Evolutionary conservation across 768 basidiomycete genomes (phyloP).

Genomic region (Cyclocybe aegerita): DNA sequence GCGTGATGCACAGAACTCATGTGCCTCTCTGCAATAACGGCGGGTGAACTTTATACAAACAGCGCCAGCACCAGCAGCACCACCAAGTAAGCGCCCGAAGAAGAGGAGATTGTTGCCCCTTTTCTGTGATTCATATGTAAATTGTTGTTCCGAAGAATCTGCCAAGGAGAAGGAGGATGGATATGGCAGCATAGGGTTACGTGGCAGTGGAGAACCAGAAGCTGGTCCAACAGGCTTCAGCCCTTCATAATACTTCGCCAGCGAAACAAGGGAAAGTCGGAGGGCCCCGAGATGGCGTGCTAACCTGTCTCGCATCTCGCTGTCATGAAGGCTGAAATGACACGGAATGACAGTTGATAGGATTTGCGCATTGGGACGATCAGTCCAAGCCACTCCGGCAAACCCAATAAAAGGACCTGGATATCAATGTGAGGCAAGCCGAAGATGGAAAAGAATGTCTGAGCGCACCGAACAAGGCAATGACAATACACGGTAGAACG

Average conservation of each 20-base stretch:
- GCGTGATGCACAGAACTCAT: slow-evolving; percentile 3
- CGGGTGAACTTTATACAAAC: slow-evolving; percentile 2
- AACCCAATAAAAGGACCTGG: slow-evolving; percentile 22
- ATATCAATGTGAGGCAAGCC: background rate
- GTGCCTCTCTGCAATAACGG: slow-evolving; percentile 2
- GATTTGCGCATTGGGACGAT: slow-evolving; percentile 14
- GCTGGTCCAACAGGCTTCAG: background rate
- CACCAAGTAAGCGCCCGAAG: background rate
- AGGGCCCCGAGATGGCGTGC: slow-evolving; percentile 13
- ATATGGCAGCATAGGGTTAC: slow-evolving; percentile 6
- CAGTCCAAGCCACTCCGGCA: slow-evolving; percentile 20
- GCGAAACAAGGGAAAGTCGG: background rate
- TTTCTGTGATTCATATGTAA: background rate
- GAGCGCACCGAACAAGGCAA: slow-evolving; percentile 1
- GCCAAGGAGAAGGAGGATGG: slow-evolving; percentile 1
- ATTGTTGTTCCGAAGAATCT: background rate
- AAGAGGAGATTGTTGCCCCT: background rate
- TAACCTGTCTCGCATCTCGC: background rate
- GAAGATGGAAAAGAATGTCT: background rate
- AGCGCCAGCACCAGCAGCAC: background rate
- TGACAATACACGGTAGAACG: slow-evolving; percentile 5
- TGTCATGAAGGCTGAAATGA: slow-evolving; percentile 16
- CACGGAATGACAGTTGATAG: slow-evolving; percentile 18
- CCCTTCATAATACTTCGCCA: slow-evolving; percentile 1
- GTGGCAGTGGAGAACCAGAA: background rate